phyloP scores from a whole-genome alignment of 2,329 filamentous ascomycete species.

The Penicillium sp. region DNA sequence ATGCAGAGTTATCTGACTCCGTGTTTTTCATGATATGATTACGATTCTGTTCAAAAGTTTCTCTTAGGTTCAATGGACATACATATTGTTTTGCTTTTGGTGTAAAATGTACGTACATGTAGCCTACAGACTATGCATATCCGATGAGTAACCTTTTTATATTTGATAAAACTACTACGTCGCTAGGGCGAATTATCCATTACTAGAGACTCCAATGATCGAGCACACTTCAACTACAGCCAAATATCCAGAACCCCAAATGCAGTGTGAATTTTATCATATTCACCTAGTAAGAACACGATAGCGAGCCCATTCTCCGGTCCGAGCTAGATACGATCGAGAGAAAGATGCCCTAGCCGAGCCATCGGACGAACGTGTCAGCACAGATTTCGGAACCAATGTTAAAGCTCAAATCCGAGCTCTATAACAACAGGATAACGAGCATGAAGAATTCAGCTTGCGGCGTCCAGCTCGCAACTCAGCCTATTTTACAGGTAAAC shows the following conservation, averaged over 20 bases:
- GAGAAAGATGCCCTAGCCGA: neutral
- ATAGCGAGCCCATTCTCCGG: neutral
- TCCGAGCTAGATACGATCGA: neutral
- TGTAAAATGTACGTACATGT: neutral
- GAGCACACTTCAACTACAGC: neutral
- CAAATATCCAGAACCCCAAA: neutral
- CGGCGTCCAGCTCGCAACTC: neutral
- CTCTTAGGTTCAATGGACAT: conserved; percentile 7
- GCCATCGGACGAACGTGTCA: neutral
- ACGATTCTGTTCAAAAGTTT: conserved; percentile 13
- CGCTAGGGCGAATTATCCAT: neutral
- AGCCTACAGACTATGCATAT: neutral
- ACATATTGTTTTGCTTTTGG: neutral
- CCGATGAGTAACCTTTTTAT: too few relatives aligned
- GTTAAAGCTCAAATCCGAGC: neutral
- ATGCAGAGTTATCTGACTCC: conserved; percentile 5
- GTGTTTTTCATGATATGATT: conserved; percentile 8
- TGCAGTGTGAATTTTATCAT: neutral
- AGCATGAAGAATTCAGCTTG: neutral
- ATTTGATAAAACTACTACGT: neutral
- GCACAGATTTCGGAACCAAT: neutral
- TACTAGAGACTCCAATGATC: neutral
- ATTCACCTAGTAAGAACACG: too few relatives aligned
- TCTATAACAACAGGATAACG: neutral
- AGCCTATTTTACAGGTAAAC: neutral